Base-by-base conservation (phyloP, 2,329 filamentous ascomycete species). In the Clonostachys solani region DNA sequence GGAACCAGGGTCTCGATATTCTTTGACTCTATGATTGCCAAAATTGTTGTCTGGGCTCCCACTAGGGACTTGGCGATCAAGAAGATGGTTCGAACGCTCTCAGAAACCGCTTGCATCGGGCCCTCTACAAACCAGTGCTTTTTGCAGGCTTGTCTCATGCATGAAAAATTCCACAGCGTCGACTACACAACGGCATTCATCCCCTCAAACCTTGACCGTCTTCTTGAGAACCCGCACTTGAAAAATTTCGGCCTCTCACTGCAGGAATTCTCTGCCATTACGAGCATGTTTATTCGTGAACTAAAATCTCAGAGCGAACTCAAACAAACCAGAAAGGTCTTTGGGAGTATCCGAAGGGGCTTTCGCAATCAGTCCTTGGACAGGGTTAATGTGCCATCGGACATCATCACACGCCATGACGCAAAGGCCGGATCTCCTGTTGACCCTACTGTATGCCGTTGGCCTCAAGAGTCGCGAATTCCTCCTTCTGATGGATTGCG, bases 101-200 rank as follows among this genome's bases (percentile, higher is more conserved):
- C 61, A 0, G 49, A 65, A 12, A 68, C 65, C 1, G 62, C 64
- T 16, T 74, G 71, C 45, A 60, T 70, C 44, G 71, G 69, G 16
- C 63, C 71, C 44, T 62, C 67, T 44, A 88, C 84, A 2, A 88
- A 88, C 57, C 86, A 88, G 44, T 81, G 86, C 51, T 89, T 89
- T 56, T 63, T 88, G 42, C 87, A 87, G 61, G 71, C 74, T 16
- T 74, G 86, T 53, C 83, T 83, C 51, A 72, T 75, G 16, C 84
- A 82, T 52, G 69, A 75, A 1, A 79, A 77, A 51, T 89, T 88
- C 54, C 13, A 23, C 19, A 23, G 19, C 19, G 19, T 23, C 7
- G 19, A 23, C 7, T 23, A 23, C 19, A 23, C 19, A 23, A 23
- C 19, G 19, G 19, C 19, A 6, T 23, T 23, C 6, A 23, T 23